Evolutionary conservation across 106 monocot genomes (phyloP).

Genomic region (Acorus calamus): DNA sequence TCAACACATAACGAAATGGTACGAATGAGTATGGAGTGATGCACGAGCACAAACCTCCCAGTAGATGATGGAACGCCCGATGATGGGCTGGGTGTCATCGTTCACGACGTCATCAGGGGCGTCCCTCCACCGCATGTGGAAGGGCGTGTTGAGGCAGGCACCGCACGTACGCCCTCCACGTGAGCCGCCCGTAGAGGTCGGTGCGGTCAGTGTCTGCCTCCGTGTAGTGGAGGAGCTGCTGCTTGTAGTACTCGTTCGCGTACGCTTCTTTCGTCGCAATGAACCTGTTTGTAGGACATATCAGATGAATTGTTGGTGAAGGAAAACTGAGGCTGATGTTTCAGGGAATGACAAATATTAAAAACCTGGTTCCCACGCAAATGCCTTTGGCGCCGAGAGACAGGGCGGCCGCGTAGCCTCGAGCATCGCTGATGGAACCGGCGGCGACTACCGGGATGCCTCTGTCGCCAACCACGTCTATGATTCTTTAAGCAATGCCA

Average conservation of each 20-base stretch:
- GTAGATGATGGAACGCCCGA: not conserved
- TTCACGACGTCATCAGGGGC: not conserved
- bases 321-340: no score
- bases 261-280: not conserved
- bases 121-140: conserved; percentile 1
- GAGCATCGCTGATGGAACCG: conserved; percentile 1
- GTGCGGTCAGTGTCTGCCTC: not conserved
- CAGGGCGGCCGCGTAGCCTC: conserved; percentile 1
- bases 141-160: conserved; percentile 6
- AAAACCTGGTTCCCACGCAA: conserved; percentile 1
- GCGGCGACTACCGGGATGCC: not conserved
- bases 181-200: not conserved
- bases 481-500: not conserved
- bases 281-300: no score
- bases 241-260: conserved; percentile 1
- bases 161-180: not conserved
- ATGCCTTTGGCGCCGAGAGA: not conserved
- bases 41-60: not conserved
- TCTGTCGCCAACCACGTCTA: not conserved
- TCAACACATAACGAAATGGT: not conserved
- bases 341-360: no score
- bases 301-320: no score
- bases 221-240: not conserved
- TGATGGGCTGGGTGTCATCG: not conserved
- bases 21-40: not conserved